phyloP scores from a whole-genome alignment of 73 alveolate species.

The Diophrys sp. region DNA sequence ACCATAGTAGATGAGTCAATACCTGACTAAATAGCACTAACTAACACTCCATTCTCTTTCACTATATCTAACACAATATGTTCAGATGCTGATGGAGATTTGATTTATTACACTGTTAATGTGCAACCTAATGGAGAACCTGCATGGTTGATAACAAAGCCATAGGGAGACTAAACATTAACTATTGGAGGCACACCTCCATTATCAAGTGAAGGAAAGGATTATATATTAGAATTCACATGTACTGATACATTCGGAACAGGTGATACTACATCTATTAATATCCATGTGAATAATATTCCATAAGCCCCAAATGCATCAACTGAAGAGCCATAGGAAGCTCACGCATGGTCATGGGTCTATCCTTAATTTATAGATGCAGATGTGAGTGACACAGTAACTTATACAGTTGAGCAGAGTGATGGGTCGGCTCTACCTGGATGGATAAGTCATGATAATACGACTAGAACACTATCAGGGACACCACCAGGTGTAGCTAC shows the following conservation, averaged over 20 bases:
- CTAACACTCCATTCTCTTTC: not conserved
- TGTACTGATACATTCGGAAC: not conserved
- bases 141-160: not conserved
- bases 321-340: not conserved
- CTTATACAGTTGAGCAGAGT: not conserved
- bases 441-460: not conserved
- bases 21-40: not conserved
- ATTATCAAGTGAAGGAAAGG: not conserved
- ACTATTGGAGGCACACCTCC: conserved; percentile 6
- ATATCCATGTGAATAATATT: not conserved
- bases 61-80: not conserved
- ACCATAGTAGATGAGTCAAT: not conserved
- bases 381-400: not conserved
- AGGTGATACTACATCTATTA: not conserved
- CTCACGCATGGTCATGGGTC: not conserved
- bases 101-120: not conserved
- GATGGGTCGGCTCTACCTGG: not conserved
- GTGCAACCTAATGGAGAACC: not conserved
- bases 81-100: conserved; percentile 5
- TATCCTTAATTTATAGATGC: conserved; percentile 11
- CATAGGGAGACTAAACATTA: not conserved
- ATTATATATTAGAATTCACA: not conserved
- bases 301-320: not conserved
- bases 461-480: conserved; percentile 1
- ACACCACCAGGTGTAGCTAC: not conserved